These are phyloP conservation scores for Eucalyptus fibrosa DNA, from an alignment of 345 rosid species.

Conservation along the genomic window DNA sequence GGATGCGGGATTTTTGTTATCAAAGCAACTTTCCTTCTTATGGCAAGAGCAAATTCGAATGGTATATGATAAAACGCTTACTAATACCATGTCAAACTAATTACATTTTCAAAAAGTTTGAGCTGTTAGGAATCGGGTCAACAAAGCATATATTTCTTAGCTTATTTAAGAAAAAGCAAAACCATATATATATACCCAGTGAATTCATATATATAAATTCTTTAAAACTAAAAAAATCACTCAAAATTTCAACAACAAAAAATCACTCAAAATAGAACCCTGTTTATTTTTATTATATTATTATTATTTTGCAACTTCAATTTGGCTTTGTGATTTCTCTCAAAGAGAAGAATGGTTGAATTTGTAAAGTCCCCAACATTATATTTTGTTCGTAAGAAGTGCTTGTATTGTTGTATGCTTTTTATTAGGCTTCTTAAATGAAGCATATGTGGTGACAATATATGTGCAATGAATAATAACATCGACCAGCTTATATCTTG, in stretches of 20 bases:
- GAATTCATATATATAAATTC: neutral
- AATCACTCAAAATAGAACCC: neutral
- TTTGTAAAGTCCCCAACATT: neutral
- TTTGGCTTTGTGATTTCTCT: neutral
- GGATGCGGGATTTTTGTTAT: neutral
- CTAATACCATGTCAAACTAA: neutral
- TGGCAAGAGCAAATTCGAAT: neutral
- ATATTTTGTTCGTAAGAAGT: neutral
- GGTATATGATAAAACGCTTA: neutral
- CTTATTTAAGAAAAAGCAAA: too few species aligned
- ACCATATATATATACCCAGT: too few species aligned
- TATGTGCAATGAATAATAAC: neutral
- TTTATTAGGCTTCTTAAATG: neutral
- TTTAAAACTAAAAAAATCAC: neutral
- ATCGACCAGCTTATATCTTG: neutral
- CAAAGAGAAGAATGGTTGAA: neutral
- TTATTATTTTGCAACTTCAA: neutral
- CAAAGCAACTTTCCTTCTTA: neutral
- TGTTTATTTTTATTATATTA: too few species aligned
- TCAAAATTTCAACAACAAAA: neutral
- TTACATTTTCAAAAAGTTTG: neutral
- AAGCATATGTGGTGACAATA: neutral
- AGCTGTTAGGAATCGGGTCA: neutral
- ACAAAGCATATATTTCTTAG: neutral
- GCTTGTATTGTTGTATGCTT: neutral